A percentile compares a stretch with the other conserved stretches of the same genome.
These are phyloP conservation scores for Papiliotrema nemorosa DNA, from an alignment of 1,284 basidiomycete genomes.

Conservation along the genomic window DNA sequence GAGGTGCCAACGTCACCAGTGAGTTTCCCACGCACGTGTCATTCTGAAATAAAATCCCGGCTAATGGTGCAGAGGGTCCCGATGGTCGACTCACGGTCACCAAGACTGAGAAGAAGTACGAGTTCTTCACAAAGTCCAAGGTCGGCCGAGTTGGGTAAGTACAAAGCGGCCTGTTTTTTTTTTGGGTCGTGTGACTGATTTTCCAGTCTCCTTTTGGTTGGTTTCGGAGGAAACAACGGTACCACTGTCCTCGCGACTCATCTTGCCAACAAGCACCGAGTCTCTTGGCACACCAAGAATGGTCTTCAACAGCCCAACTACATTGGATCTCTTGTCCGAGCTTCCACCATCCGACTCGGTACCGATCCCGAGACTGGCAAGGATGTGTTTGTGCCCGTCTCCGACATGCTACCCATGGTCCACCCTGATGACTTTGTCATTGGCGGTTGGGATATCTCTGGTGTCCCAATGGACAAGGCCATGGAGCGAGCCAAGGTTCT, in stretches of 20 bases:
- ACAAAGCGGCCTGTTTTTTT: too few species aligned
- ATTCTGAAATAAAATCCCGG: not conserved
- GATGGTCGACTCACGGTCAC: slow-evolving; percentile 69
- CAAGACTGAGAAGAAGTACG: slow-evolving; percentile 69
- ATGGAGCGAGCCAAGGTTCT: slow-evolving; percentile 93
- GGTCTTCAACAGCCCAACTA: slow-evolving; percentile 95
- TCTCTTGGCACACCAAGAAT: slow-evolving; percentile 91
- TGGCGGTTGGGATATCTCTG: slow-evolving; percentile 97
- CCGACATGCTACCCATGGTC: slow-evolving; percentile 94
- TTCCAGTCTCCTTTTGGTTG: slow-evolving; percentile 88
- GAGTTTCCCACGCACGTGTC: slow-evolving; percentile 13
- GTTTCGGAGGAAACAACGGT: slow-evolving; percentile 96
- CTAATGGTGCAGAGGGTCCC: slow-evolving; percentile 47
- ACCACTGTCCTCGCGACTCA: slow-evolving; percentile 91
- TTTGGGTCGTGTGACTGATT: too few species aligned
- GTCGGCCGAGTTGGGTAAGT: slow-evolving; percentile 90
- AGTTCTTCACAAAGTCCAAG: slow-evolving; percentile 87
- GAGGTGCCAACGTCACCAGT: slow-evolving; percentile 66
- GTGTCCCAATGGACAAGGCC: slow-evolving; percentile 77
- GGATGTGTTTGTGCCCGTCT: slow-evolving; percentile 89
- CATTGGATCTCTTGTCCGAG: slow-evolving; percentile 82
- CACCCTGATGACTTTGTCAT: slow-evolving; percentile 98
- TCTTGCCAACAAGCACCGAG: slow-evolving; percentile 92
- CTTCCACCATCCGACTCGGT: slow-evolving; percentile 90
- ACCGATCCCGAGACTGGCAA: slow-evolving; percentile 77